Percentiles rank a stretch among this genome's conserved stretches.
Conservation (phyloP, 129 eudicot genomes). For the Smallanthus sonchifolius region DNA sequence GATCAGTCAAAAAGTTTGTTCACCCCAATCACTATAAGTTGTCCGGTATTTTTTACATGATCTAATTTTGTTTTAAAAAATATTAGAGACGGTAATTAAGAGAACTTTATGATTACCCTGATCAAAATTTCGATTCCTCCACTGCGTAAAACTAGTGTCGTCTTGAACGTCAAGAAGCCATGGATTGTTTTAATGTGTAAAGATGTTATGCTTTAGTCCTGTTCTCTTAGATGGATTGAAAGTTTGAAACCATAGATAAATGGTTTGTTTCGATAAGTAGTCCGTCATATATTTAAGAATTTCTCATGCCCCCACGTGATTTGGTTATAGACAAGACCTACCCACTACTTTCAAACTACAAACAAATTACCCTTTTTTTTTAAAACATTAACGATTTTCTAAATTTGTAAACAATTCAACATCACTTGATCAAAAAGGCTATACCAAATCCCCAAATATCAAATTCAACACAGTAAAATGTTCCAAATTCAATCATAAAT, state of each 20-base stretch:
- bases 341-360: not conserved
- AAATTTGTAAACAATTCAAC: constrained; percentile 11
- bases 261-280: no score
- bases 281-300: not conserved
- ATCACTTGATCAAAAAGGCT: constrained; percentile 3
- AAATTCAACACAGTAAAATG: not conserved
- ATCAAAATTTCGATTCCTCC: no score
- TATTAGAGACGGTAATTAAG: no score
- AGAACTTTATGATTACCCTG: no score
- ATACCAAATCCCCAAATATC: constrained; percentile 11
- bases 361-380: not conserved
- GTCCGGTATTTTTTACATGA: no score
- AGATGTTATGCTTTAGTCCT: not conserved
- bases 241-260: no score
- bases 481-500: constrained; percentile 9
- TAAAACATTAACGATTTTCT: not conserved
- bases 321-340: not conserved
- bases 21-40: no score
- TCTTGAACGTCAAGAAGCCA: not conserved
- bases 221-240: not conserved
- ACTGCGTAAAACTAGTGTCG: no score
- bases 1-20: not conserved
- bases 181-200: not conserved
- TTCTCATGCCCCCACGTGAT: not conserved
- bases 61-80: no score